Conservation (phyloP, 169 alveolate species). For the Perkinsus olseni region DNA sequence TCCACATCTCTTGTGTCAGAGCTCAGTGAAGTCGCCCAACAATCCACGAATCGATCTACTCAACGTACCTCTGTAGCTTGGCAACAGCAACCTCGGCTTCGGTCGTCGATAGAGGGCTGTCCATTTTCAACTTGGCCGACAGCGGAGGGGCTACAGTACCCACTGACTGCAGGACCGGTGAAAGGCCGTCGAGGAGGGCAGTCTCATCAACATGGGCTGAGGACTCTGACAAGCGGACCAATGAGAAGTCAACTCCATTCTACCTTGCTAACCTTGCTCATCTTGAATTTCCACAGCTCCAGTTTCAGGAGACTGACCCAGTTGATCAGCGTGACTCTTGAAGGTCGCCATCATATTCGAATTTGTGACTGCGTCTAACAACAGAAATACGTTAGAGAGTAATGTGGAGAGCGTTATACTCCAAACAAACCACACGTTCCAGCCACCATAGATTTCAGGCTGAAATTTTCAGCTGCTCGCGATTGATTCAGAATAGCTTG, state of each 20-base stretch:
- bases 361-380: not conserved
- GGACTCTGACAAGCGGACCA: not conserved
- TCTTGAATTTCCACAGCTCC: not conserved
- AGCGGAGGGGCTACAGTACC: not conserved
- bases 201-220: not conserved
- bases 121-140: not conserved
- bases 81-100: not conserved
- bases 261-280: not conserved
- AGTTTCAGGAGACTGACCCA: not conserved
- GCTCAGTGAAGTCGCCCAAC: too few species aligned
- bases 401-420: too few species aligned
- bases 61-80: not conserved
- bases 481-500: too few species aligned
- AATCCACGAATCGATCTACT: too few species aligned
- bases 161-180: not conserved
- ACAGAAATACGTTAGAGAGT: too few species aligned
- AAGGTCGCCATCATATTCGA: not conserved
- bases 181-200: not conserved
- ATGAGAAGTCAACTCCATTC: not conserved
- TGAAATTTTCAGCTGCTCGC: too few species aligned
- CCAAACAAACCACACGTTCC: too few species aligned
- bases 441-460: too few species aligned
- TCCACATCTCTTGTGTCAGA: too few species aligned
- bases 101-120: not conserved
- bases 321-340: not conserved